Conservation (phyloP, 2,329 filamentous ascomycete species). For the Aspergillus oerlinghausenensis region DNA sequence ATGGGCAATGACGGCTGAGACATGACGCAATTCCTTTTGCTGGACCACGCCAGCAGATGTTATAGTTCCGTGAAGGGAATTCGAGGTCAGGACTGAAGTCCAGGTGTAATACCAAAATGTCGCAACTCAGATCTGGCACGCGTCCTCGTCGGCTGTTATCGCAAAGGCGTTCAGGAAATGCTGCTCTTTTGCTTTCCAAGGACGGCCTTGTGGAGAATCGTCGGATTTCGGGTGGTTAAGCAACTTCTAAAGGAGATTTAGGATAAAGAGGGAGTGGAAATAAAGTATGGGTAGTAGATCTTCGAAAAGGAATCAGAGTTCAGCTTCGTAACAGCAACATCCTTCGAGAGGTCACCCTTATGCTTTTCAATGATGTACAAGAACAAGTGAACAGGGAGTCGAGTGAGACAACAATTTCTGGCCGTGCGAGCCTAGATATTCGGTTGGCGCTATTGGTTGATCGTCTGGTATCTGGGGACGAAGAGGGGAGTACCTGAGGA, state of each 20-base stretch:
- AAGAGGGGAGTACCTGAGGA: background rate
- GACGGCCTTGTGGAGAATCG: background rate
- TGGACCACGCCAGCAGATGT: background rate
- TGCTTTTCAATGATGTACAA: background rate
- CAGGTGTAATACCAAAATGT: background rate
- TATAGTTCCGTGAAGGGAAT: background rate
- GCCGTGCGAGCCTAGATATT: background rate
- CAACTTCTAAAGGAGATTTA: background rate
- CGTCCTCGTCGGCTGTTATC: background rate
- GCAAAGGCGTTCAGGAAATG: background rate
- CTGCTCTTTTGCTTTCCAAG: background rate
- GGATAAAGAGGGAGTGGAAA: background rate
- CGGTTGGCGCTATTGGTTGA: background rate
- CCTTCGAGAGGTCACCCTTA: background rate
- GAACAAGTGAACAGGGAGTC: background rate
- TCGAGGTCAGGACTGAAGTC: background rate
- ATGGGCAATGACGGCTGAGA: slow-evolving; percentile 11
- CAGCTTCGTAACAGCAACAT: background rate
- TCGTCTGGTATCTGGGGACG: background rate
- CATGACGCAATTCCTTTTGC: slow-evolving; percentile 4
- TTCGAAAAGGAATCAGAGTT: background rate
- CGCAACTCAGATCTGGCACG: background rate
- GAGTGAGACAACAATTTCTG: background rate
- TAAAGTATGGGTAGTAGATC: background rate
- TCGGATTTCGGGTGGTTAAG: background rate